Conservation (phyloP, 306 rosid genomes). For the Trifolium pratense region DNA sequence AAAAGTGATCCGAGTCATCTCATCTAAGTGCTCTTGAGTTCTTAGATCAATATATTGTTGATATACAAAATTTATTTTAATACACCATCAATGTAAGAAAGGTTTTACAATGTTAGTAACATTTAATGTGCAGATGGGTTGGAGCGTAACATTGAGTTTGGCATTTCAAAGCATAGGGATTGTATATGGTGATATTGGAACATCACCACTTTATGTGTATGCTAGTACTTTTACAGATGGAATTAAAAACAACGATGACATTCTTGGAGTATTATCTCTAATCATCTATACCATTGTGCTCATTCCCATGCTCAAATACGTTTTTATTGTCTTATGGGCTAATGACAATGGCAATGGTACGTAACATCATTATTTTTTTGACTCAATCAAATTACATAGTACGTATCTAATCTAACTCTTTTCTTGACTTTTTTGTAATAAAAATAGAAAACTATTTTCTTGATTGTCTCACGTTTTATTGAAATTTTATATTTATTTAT, state of each 20-base stretch:
- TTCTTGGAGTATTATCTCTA: constrained; percentile 68
- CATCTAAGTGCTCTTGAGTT: too few species aligned
- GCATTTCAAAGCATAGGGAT: constrained; percentile 89
- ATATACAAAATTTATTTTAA: too few species aligned
- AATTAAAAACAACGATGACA: constrained; percentile 52
- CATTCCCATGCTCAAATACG: constrained; percentile 72
- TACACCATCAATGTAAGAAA: too few species aligned
- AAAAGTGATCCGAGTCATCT: too few species aligned
- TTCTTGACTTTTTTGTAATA: too few species aligned
- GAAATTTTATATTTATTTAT: too few species aligned
- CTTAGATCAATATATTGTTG: too few species aligned
- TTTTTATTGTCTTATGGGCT: constrained; percentile 75
- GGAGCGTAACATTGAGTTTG: constrained; percentile 58
- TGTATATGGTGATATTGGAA: constrained; percentile 89
- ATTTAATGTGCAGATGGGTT: constrained; percentile 47
- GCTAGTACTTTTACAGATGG: constrained; percentile 49
- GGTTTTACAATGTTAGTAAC: too few species aligned
- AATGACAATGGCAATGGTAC: constrained; percentile 83
- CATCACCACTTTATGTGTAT: constrained; percentile 83
- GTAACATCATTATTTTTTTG: neutral
- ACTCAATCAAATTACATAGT: neutral
- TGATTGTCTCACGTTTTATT: too few species aligned
- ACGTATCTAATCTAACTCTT: neutral
- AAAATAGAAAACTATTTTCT: too few species aligned
- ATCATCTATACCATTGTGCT: constrained; percentile 74